Evolutionary conservation across 2,329 filamentous ascomycete species (phyloP).

Genomic region (Colletotrichum sojae): DNA sequence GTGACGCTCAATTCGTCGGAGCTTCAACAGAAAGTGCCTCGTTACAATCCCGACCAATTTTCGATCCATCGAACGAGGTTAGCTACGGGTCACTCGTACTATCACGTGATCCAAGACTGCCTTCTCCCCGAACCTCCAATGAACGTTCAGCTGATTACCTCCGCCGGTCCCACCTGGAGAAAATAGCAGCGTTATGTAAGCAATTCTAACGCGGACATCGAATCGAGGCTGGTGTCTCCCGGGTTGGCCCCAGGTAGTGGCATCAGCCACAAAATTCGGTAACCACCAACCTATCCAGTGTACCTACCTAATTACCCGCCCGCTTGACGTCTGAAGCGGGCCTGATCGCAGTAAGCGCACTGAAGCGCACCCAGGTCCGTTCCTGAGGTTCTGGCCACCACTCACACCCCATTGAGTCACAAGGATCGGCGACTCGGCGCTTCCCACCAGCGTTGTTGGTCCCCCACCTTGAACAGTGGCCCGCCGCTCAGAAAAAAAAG

Average conservation of each 20-base stretch:
- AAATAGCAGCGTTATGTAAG: constrained; percentile 26
- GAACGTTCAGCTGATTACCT: constrained; percentile 37
- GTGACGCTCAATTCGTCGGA: constrained; percentile 43
- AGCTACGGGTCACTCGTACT: constrained; percentile 38
- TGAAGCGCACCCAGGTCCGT: constrained; percentile 4
- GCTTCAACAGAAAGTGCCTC: constrained; percentile 44
- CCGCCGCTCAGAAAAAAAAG: constrained; percentile 39
- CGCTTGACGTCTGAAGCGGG: constrained; percentile 14
- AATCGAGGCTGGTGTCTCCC: constrained; percentile 3
- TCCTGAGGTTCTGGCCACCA: constrained; percentile 29
- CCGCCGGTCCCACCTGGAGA: constrained; percentile 13
- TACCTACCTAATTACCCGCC: not conserved
- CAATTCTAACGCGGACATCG: not conserved
- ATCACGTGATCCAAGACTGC: constrained; percentile 30
- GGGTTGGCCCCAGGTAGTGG: not conserved
- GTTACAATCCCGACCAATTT: constrained; percentile 43
- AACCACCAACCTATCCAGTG: no score
- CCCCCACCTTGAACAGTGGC: constrained; percentile 39
- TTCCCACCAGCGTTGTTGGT: constrained; percentile 30
- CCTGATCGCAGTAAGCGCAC: not conserved
- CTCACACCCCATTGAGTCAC: constrained; percentile 27
- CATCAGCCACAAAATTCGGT: constrained; percentile 20
- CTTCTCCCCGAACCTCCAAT: constrained; percentile 32
- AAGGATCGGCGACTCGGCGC: constrained; percentile 37
- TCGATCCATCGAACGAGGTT: constrained; percentile 42